A percentile compares a stretch with the other conserved stretches of the same genome.
Conservation (phyloP, 2,329 filamentous ascomycete species). For the Annulohypoxylon truncatum region DNA sequence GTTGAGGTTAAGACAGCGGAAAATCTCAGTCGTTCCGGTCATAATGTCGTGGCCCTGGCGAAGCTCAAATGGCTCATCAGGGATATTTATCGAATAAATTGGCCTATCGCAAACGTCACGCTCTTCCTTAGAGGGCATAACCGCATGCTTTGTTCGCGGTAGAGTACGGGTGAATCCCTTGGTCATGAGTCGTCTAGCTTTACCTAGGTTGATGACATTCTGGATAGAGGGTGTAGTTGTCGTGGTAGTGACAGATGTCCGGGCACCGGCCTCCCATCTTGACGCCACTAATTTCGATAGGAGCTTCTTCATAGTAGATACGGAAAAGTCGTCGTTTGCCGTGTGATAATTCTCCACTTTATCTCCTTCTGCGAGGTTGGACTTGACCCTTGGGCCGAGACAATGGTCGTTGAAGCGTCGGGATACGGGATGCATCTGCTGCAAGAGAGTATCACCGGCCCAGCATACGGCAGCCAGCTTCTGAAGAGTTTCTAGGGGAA, state of each 20-base stretch:
- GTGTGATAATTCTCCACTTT: background rate
- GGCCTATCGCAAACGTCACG: background rate
- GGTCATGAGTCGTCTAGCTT: background rate
- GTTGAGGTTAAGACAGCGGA: background rate
- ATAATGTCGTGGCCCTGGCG: background rate
- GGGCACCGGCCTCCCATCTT: background rate
- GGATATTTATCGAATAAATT: background rate
- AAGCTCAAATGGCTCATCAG: background rate
- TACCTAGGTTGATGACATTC: background rate
- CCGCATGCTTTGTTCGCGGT: background rate
- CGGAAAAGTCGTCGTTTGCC: background rate
- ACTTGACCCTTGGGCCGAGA: background rate
- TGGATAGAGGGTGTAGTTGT: background rate
- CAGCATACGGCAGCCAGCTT: constrained; percentile 25
- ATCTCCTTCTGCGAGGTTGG: background rate
- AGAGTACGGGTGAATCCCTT: background rate
- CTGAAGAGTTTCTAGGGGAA: constrained; percentile 12
- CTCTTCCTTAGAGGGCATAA: background rate
- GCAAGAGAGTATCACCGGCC: constrained; percentile 27
- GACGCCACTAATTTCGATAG: background rate
- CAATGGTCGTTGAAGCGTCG: constrained; percentile 2
- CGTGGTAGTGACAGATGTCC: too few relatives aligned
- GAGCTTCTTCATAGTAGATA: background rate
- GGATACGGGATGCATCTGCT: constrained; percentile 23
- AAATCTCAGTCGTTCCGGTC: background rate